Conservation (phyloP, 2,329 filamentous ascomycete genomes). For the Pseudogymnoascus sp. region DNA sequence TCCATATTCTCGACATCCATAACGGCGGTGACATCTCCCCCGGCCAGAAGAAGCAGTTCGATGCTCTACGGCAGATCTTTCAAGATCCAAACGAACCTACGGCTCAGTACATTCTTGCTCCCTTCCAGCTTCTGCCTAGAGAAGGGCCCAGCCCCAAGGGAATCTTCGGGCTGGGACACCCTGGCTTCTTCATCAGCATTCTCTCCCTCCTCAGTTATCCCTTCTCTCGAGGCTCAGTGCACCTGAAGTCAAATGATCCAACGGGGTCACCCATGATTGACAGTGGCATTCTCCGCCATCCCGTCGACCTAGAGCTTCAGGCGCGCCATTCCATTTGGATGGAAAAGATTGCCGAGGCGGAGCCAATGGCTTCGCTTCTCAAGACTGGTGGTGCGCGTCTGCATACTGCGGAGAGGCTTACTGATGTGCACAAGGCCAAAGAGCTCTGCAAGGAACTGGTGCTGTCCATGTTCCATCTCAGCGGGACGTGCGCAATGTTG, state of each 20-base stretch:
- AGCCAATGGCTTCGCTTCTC: slow-evolving; percentile 28
- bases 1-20: slow-evolving; percentile 11
- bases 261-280: slow-evolving; percentile 35
- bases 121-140: slow-evolving; percentile 15
- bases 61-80: slow-evolving; percentile 12
- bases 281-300: slow-evolving; percentile 37
- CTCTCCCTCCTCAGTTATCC: slow-evolving; percentile 32
- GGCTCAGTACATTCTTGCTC: slow-evolving; percentile 16
- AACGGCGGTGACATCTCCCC: neutral
- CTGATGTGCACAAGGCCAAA: slow-evolving; percentile 11
- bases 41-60: slow-evolving; percentile 12
- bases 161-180: slow-evolving; percentile 16
- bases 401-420: neutral
- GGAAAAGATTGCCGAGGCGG: slow-evolving; percentile 27
- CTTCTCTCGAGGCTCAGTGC: slow-evolving; percentile 36
- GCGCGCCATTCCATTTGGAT: slow-evolving; percentile 32
- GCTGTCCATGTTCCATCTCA: slow-evolving; percentile 19
- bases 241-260: slow-evolving; percentile 34
- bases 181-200: slow-evolving; percentile 24
- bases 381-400: slow-evolving; percentile 16
- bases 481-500: slow-evolving; percentile 23
- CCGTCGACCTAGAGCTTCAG: slow-evolving; percentile 36
- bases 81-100: slow-evolving; percentile 13
- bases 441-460: slow-evolving; percentile 11
- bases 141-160: slow-evolving; percentile 14